Evolutionary conservation across 176 grass and related monocot species (phyloP).

Genomic region (Pontederia paniculata): DNA sequence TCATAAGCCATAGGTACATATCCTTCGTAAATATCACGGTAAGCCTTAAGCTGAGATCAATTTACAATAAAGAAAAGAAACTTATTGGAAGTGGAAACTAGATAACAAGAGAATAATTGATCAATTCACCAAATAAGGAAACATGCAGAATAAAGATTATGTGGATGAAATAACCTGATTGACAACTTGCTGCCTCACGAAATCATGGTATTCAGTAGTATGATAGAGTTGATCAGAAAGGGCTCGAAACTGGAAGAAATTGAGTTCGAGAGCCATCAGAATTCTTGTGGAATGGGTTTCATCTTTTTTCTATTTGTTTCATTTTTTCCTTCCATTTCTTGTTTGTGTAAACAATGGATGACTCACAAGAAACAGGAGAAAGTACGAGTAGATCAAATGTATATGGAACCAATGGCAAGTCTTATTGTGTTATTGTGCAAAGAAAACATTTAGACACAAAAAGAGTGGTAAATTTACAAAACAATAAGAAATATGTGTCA

Average conservation of each 20-base stretch:
- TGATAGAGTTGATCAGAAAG: conserved; percentile 87
- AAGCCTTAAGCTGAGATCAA: conserved; percentile 48
- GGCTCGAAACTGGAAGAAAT: conserved; percentile 60
- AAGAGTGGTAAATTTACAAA: too few species aligned
- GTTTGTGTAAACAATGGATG: too few species aligned
- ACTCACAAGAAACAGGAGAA: too few species aligned
- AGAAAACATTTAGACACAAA: too few species aligned
- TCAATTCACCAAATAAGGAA: not conserved
- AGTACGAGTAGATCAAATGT: too few species aligned
- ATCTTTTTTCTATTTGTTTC: not conserved
- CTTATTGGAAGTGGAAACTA: not conserved
- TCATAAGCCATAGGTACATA: conserved; percentile 91
- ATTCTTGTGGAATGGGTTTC: not conserved
- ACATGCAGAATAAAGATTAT: not conserved
- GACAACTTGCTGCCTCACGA: conserved; percentile 74
- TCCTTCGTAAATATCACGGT: conserved; percentile 58
- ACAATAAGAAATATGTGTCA: too few species aligned
- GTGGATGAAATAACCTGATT: conserved; percentile 41
- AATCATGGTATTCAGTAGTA: conserved; percentile 55
- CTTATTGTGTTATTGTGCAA: too few species aligned
- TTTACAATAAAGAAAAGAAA: not conserved
- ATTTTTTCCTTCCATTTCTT: not conserved
- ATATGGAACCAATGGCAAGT: too few species aligned
- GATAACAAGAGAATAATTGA: not conserved
- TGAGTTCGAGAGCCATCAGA: not conserved